These are phyloP conservation scores for Microdochium paspali DNA, from an alignment of 2,329 filamentous ascomycete species.

Conservation along the genomic window DNA sequence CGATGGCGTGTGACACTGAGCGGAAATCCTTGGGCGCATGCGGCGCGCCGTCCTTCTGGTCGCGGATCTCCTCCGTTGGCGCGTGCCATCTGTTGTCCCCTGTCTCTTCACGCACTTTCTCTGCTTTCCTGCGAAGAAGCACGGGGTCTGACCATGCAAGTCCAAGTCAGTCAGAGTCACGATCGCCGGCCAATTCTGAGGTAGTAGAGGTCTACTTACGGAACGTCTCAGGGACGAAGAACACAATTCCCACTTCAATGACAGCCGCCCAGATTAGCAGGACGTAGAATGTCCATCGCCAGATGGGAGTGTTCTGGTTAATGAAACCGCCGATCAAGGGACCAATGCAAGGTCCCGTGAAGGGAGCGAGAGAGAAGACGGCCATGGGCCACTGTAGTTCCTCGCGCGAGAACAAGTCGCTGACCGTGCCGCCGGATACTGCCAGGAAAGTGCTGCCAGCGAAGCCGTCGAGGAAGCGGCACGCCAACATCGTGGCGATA, in stretches of 20 bases:
- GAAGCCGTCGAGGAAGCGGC: conserved; percentile 69
- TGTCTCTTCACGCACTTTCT: conserved; percentile 59
- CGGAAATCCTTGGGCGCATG: background rate
- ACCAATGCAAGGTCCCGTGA: conserved; percentile 51
- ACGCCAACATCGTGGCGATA: conserved; percentile 68
- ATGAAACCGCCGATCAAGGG: conserved; percentile 70
- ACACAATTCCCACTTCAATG: conserved; percentile 52
- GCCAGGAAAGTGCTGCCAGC: conserved; percentile 59
- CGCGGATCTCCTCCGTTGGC: conserved; percentile 61
- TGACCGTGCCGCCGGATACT: conserved; percentile 78
- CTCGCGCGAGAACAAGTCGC: conserved; percentile 62
- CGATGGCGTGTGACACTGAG: conserved; percentile 54
- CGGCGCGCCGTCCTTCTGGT: conserved; percentile 21
- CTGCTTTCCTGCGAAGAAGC: conserved; percentile 64
- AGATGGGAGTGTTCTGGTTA: conserved; percentile 57
- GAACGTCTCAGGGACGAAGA: conserved; percentile 83
- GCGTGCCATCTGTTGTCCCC: conserved; percentile 70
- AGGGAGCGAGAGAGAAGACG: conserved; percentile 60
- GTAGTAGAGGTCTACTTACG: conserved; percentile 35
- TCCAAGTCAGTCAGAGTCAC: background rate
- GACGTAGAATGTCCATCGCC: conserved; percentile 76
- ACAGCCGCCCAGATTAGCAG: conserved; percentile 72
- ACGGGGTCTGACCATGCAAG: conserved; percentile 42
- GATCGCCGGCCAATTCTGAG: background rate
- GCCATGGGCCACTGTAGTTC: conserved; percentile 76